Base-by-base conservation (phyloP, 441 rosid species). In the Aleurites moluccanus region DNA sequence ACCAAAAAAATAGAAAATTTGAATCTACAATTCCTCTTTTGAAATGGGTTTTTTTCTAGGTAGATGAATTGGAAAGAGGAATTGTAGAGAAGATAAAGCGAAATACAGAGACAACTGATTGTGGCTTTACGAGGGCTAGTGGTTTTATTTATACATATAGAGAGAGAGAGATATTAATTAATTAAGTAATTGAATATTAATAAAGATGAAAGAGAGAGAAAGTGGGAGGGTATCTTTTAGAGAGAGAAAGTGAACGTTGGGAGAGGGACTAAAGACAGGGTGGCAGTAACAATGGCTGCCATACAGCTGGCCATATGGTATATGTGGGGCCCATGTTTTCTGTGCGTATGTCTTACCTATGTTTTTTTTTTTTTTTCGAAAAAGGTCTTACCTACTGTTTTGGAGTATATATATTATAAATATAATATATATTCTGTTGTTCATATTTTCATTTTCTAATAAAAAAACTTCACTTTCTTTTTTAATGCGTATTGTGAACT, bases 271-370 rank as follows among this genome's bases (percentile, higher is more conserved):
- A 6, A 38, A 15, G 73, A 72, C 69, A 40, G 81, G 66, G 69
- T 52, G 65, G 60, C 64, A 4, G 23, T 10, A 61, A 64, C 44
- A 56, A 63, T 18, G 66, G 80, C 67, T 71, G 73, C 78, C 69
- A 77, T 56, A 77, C 85, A 79, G 88, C 85, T 85, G 86, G 79
- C 69, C 25, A 1, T 11, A 23, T 14, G 13, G 28, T 47, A 11
- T 52, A 11, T 38, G 67, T 70, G 72, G 79, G 73, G 6, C 53
- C 67, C 55, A 61, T 21, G 30, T 3, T 33, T 57, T 69, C 70
- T 69, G 73, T 80, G 50, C 40, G 13, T 59, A 13, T 45, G 4
- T 45, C 73, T 38, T 63, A 82, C 64, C 78, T 35, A 42, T n/a
- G n/a, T n/a, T n/a, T n/a, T n/a, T n/a, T n/a, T n/a, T n/a, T n/a